phyloP scores from a whole-genome alignment of 2,329 filamentous ascomycete species.

The Diaporthe nobilis region DNA sequence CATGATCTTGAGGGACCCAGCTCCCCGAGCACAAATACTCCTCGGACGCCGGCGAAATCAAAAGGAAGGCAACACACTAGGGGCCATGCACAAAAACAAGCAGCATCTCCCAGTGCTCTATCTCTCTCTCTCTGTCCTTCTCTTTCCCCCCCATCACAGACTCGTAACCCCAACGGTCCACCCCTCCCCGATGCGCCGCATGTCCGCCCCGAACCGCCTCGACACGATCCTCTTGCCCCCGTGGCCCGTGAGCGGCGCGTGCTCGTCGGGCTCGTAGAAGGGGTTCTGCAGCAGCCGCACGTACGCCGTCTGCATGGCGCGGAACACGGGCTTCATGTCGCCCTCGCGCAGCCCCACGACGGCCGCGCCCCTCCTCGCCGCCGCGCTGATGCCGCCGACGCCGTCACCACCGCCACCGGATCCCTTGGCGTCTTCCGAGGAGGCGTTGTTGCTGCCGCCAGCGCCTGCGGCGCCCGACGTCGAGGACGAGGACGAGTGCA shows the following conservation, averaged over 20 bases:
- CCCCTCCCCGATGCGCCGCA: slow-evolving; percentile 85
- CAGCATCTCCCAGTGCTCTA: neutral
- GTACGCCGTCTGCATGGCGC: slow-evolving; percentile 93
- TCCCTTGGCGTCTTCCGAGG: slow-evolving; percentile 69
- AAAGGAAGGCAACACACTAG: too few relatives aligned
- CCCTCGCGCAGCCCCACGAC: slow-evolving; percentile 83
- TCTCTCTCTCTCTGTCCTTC: neutral
- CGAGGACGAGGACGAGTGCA: slow-evolving; percentile 32
- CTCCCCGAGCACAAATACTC: neutral
- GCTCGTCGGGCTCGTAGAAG: slow-evolving; percentile 92
- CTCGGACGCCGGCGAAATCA: neutral
- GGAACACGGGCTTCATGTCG: slow-evolving; percentile 92
- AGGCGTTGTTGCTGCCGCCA: neutral
- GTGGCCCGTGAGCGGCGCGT: slow-evolving; percentile 70
- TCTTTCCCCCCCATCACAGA: slow-evolving; percentile 58
- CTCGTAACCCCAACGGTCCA: slow-evolving; percentile 83
- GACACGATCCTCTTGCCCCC: slow-evolving; percentile 83
- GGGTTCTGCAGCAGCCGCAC: slow-evolving; percentile 91
- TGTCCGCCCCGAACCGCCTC: slow-evolving; percentile 83
- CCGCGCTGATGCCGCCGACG: slow-evolving; percentile 47
- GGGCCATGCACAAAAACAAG: neutral
- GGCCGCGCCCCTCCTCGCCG: slow-evolving; percentile 49
- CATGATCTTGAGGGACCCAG: neutral
- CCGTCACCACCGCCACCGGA: neutral
- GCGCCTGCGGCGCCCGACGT: slow-evolving; percentile 27